Evolutionary conservation across 768 basidiomycete genomes (phyloP), one percentile per base, ranked within the genome.

Genomic region (Suillus brevipes): DNA sequence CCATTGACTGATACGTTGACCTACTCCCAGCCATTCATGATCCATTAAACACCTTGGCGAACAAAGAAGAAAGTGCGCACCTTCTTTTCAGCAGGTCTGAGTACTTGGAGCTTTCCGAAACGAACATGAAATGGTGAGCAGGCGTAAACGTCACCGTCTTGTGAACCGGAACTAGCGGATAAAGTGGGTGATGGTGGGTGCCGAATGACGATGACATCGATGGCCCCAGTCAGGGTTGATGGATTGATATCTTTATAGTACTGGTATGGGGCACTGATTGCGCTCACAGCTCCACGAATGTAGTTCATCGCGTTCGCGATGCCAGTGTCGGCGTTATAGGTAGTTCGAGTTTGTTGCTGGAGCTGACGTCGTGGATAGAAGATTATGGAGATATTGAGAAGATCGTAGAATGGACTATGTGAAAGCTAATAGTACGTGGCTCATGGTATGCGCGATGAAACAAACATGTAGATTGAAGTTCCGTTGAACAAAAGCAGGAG

Each of bases 91-190:
- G 87, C 88, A 40, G 97, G 96, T 60, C 95, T 82, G 14, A 99
- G 84, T 10, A 98, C 94, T 78, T 97, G 94, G 83, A 95, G 90
- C 83, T 99, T 99, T 60, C 97, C 97, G 77, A 98, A 98, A 66
- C 97, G 84, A 52, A 99, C 96, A 75, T 98, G 97, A 73, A 99
- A 99, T 1, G 97, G 97, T 3, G 94, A 95, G 74, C 95, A 97
- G 1, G 86, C 90, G 71, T 89, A 89, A 37, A 81, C 82, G 55
- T 82, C 84, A 62, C 89, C 87, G 67, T 83, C 79, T 68, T 83
- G 81, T n/a, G 85, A 79, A 59, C 18, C 40, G 18, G 40, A 42
- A 12, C 58, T 59, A 20, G 58, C 28, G 28, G 40, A 42, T 59
- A 4, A 4, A 20, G 58, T 42, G 25, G 58, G 40, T 6, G 40